Evolutionary conservation across 139 green algal species (phyloP).

Genomic region (Pycnococcus provasolii): DNA sequence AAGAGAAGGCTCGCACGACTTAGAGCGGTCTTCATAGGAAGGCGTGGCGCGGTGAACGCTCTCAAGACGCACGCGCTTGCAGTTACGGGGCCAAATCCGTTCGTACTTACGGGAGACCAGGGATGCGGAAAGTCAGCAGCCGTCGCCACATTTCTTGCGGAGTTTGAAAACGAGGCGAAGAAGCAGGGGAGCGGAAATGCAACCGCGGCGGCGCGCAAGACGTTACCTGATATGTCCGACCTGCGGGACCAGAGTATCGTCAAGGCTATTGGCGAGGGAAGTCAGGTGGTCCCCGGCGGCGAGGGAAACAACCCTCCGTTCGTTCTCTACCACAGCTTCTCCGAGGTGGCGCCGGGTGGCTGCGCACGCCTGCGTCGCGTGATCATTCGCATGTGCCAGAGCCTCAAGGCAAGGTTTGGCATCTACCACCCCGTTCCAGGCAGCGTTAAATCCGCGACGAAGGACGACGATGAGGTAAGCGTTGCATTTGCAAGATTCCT

Average conservation of each 20-base stretch:
- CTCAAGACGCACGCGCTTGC: conserved; percentile 1
- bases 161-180: conserved; percentile 1
- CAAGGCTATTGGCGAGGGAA: neutral
- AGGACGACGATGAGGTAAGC: neutral
- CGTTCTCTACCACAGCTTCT: conserved; percentile 7
- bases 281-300: neutral
- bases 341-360: neutral
- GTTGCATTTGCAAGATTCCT: conserved; percentile 1
- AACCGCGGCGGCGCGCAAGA: too few relatives aligned
- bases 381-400: neutral
- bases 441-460: neutral
- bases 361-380: neutral
- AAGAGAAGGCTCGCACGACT: too few relatives aligned
- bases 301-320: neutral
- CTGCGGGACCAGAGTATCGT: neutral
- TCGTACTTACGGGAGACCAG: neutral
- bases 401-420: neutral
- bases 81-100: neutral
- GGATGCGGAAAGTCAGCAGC: conserved; percentile 5
- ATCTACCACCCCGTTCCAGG: neutral
- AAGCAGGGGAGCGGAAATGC: too few relatives aligned
- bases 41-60: neutral
- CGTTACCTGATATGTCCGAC: too few relatives aligned
- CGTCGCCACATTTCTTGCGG: neutral
- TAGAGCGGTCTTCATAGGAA: neutral